Evolutionary conservation across 495 filamentous ascomycete genomes (phyloP).

Genomic region (Trichocladium antarcticum): DNA sequence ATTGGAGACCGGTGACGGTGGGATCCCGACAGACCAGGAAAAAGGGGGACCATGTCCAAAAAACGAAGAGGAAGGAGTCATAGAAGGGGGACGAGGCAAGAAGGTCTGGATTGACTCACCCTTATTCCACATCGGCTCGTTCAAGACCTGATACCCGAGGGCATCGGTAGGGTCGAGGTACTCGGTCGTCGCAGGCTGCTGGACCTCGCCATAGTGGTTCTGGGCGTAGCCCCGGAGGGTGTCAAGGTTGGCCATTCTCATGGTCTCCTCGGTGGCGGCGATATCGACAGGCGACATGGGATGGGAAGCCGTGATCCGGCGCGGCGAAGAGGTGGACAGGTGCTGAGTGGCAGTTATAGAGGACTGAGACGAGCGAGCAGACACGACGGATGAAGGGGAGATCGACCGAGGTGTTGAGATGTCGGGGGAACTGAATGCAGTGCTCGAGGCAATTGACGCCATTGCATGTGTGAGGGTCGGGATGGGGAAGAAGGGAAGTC

Average conservation of each 20-base stretch:
- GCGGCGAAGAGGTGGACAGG: slow-evolving; percentile 39
- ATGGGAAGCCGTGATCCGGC: slow-evolving; percentile 41
- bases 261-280: slow-evolving; percentile 41
- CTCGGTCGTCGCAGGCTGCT: slow-evolving; percentile 40
- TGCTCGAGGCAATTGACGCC: slow-evolving; percentile 40
- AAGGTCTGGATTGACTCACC: slow-evolving; percentile 27
- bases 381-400: slow-evolving; percentile 37
- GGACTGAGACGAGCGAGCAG: slow-evolving; percentile 41
- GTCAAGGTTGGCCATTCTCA: slow-evolving; percentile 44
- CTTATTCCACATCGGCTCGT: slow-evolving; percentile 49
- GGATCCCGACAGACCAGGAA: no score
- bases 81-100: not conserved
- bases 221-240: slow-evolving; percentile 42
- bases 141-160: slow-evolving; percentile 44
- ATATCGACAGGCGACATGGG: slow-evolving; percentile 45
- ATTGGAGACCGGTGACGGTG: no score
- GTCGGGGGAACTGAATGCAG: slow-evolving; percentile 35
- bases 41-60: no score
- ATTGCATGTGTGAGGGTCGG: slow-evolving; percentile 29
- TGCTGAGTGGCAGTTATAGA: slow-evolving; percentile 42
- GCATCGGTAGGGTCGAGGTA: slow-evolving; percentile 39
- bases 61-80: not conserved
- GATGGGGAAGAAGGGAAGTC: slow-evolving; percentile 13
- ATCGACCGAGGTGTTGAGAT: slow-evolving; percentile 44
- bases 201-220: slow-evolving; percentile 40